Base-by-base conservation (phyloP, 163 green algal genomes). In the Volvox carteri region DNA sequence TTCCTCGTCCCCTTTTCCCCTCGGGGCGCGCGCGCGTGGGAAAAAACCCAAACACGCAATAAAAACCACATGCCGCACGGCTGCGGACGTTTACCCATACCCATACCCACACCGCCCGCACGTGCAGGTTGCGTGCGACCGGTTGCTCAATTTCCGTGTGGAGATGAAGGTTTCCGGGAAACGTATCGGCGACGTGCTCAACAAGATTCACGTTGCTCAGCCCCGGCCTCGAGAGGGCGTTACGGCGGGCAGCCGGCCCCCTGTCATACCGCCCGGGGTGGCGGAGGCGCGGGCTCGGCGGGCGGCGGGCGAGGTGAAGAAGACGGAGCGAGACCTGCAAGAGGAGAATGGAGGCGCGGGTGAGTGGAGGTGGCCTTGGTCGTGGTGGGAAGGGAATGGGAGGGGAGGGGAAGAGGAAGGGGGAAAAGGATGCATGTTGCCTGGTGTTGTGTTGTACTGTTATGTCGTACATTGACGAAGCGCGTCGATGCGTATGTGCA, bases 121-220 rank as follows among this genome's bases (percentile, higher is more conserved):
- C 50, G 16, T 39, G 42, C 79, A 92, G 87, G 67, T 91, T 14
- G 97, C 97, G 21, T 99, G 97, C 84, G 97, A 99, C 86, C 90
- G 94, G 8, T 94, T 99, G 90, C 95, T 99, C 33, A 94, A 94
- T 78, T 93, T 93, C 88, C 93, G 98, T 0, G 98, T 99, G 73
- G 97, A 99, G 88, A 86, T 96, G 41, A 99, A 99, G 94, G 90
- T 97, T 62, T 94, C 96, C 83, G 95, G 96, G 77, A 98, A 98
- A 93, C 95, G 97, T 52, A 95, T 98, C 48, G 74, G 76, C 2
- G 97, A 99, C 60, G 95, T 99, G 68, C 90, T 97, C 25, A 99
- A 99, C 93, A 94, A 97, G 46, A 97, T 99, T 78, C 97, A 99
- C 92, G 97, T 99, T 35, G 97, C 97, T 6, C 83, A 96, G 93